Evolutionary conservation across 78 protist genomes (phyloP).

Genomic region (Dictyostelium capitatum): DNA sequence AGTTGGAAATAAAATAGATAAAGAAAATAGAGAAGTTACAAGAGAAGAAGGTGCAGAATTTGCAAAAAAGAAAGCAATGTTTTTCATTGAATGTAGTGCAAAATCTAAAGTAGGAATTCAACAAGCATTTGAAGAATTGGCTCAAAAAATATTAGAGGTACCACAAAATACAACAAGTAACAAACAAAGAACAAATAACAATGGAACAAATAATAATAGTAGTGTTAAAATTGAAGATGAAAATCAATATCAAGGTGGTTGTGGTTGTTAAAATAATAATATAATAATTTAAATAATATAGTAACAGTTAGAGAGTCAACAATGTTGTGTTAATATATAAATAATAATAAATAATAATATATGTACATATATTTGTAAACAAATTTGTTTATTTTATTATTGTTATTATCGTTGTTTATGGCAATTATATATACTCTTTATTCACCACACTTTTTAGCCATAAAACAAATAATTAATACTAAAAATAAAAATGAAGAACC

Average conservation of each 20-base stretch:
- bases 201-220: not conserved
- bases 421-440: not conserved
- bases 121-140: slow-evolving; percentile 89
- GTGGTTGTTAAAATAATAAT: slow-evolving; percentile 13
- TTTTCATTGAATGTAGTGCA: slow-evolving; percentile 87
- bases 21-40: slow-evolving; percentile 83
- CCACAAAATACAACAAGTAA: slow-evolving; percentile 32
- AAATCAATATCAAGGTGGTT: slow-evolving; percentile 17
- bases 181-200: not conserved
- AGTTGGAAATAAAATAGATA: slow-evolving; percentile 88
- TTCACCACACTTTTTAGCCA: slow-evolving; percentile 11
- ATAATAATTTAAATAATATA: too few relatives aligned
- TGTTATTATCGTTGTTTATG: too few relatives aligned
- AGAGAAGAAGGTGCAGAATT: slow-evolving; percentile 89
- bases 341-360: not conserved
- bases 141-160: slow-evolving; percentile 79
- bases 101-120: slow-evolving; percentile 88
- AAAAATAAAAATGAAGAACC: not conserved
- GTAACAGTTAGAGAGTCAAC: too few relatives aligned
- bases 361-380: too few relatives aligned
- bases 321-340: too few relatives aligned
- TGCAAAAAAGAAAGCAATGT: slow-evolving; percentile 86
- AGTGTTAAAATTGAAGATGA: slow-evolving; percentile 6
- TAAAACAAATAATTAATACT: not conserved
- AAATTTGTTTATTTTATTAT: not conserved